Evolutionary conservation across 176 grass and related monocot species (phyloP).

Genomic region (maize (Zea mays)): Zm-B73-REFERENCE-NAM-5.0 NC_050102.1:182802001-182802500

Average conservation of each 20-base stretch:
- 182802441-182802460: neutral
- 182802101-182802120: constrained; percentile 5
- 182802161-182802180: neutral
- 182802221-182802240: neutral
- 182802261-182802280: neutral
- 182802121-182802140: neutral
- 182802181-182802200: neutral
- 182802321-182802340: constrained; percentile 13
- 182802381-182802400: neutral
- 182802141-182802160: neutral
- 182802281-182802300: neutral
- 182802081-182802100: neutral
- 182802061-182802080: neutral
- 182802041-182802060: neutral
- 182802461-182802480: neutral
- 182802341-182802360: neutral
- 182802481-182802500: neutral
- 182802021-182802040: neutral
- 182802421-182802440: neutral
- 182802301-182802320: constrained; percentile 19
- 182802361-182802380: neutral
- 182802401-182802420: neutral
- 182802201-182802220: constrained; percentile 8
- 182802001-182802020: neutral
- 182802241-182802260: neutral